Evolutionary conservation across 140 eudicot species (phyloP).

Genomic region (Anethum foeniculum): DNA sequence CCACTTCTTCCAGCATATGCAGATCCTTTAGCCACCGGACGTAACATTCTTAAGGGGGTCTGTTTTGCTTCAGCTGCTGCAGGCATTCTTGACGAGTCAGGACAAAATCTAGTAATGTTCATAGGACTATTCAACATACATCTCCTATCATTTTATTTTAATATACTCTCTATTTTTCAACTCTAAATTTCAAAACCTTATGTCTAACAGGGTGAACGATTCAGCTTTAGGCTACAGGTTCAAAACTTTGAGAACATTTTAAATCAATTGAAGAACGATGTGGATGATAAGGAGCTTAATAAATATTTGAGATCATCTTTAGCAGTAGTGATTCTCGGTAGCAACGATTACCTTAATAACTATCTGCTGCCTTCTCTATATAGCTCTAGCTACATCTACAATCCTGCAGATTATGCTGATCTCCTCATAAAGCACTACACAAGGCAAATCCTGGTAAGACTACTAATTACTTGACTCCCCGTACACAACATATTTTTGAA

Average conservation of each 20-base stretch:
- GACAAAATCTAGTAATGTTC: constrained; percentile 41
- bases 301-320: constrained; percentile 36
- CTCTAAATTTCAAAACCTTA: neutral
- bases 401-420: constrained; percentile 47
- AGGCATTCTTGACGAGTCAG: constrained; percentile 67
- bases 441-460: constrained; percentile 39
- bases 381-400: constrained; percentile 45
- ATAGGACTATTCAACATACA: neutral
- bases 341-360: constrained; percentile 87
- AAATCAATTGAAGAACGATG: constrained; percentile 29
- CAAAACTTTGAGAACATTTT: constrained; percentile 45
- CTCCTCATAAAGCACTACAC: constrained; percentile 64
- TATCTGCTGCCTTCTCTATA: constrained; percentile 52
- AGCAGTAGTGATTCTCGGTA: constrained; percentile 54
- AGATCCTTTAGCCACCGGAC: constrained; percentile 33
- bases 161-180: neutral
- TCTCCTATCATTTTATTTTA: neutral
- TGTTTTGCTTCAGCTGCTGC: constrained; percentile 78
- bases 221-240: constrained; percentile 49
- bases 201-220: constrained; percentile 42
- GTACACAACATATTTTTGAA: neutral
- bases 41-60: constrained; percentile 40
- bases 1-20: constrained; percentile 52
- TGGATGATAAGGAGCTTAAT: constrained; percentile 30
- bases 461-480: neutral